Base-by-base conservation (phyloP, 805 yeast species). In the Saturnispora quitensis region DNA sequence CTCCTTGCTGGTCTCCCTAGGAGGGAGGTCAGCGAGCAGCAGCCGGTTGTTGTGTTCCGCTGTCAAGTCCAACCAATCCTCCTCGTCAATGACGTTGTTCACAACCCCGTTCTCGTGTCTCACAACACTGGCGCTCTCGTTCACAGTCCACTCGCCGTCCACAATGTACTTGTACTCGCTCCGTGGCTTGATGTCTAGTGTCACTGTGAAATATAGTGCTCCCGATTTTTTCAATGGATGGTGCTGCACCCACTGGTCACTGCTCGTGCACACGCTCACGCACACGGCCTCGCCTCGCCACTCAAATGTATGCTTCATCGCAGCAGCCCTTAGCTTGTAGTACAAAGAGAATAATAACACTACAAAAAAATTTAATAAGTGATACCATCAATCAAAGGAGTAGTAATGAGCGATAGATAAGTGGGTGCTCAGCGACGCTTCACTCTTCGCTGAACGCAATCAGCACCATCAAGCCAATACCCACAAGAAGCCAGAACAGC, bases 251-350 rank as follows among this genome's bases (percentile, higher is more conserved):
- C 86, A 81, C 58, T 76, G 70, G 58, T 78, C 83, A 60, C 77
- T 77, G 28, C 76, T 70, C n/a, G 85, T 85, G 38, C 84, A 77
- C 45, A 81, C 79, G 55, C 73, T 76, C 43, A 80, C 84, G 3
- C 54, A 20, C 12, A 40, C 18, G 9, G 36, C 31, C 8, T 28
- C 34, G 45, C 43, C 42, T 10, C 25, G 25, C 47, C 47, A 49
- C 10, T 17, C 40, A 43, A 49, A 49, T 34, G 35, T 20, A 35
- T 49, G 18, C 34, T 38, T 49, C 51, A 49, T 49, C 27, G 20
- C 22, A 9, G 7, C 42, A 18, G 6, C 24, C 42, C 17, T 18
- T 27, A 36, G 28, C 35, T 25, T 25, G 7, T 28, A 28, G n/a
- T 25, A 25, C 28, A 24, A 31, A 50, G 43, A 44, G 9, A 43